A percentile compares a stretch with the other conserved stretches of the same genome.
Conservation (phyloP, 441 rosid genomes). For the Metrosideros polymorpha region DNA sequence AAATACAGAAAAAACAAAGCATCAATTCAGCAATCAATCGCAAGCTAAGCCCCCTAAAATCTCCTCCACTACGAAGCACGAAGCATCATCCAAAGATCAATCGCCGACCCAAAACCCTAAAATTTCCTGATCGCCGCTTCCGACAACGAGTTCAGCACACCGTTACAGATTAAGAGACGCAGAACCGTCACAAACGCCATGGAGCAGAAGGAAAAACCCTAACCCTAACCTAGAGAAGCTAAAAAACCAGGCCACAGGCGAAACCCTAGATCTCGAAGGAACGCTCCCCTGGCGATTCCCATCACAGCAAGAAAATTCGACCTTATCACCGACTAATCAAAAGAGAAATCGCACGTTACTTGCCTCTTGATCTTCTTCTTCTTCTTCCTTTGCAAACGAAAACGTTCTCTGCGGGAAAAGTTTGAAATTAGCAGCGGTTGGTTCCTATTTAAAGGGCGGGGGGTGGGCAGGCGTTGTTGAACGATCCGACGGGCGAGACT, state of each 20-base stretch:
- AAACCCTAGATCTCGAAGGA: not conserved
- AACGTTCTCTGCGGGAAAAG: not conserved
- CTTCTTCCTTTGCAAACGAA: not conserved
- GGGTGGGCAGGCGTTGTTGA: not conserved
- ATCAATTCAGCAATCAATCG: not conserved
- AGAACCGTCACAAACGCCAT: not conserved
- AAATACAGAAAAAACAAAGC: not conserved
- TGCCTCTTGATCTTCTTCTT: not conserved
- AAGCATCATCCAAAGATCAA: not conserved
- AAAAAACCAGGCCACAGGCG: not conserved
- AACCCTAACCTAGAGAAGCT: not conserved
- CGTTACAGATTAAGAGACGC: not conserved
- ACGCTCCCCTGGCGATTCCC: not conserved
- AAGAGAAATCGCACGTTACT: rapidly evolving
- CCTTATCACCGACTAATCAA: not conserved
- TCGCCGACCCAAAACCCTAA: not conserved
- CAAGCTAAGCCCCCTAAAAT: not conserved
- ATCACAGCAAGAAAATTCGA: not conserved
- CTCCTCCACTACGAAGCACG: not conserved
- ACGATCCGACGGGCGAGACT: constrained; percentile 34
- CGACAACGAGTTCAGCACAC: not conserved
- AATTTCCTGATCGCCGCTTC: not conserved
- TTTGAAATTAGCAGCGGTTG: rapidly evolving
- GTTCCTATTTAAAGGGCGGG: constrained; percentile 23
- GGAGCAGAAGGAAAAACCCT: not conserved